Base-by-base conservation (phyloP, 2,329 filamentous ascomycete genomes). In the Juglanconis oblonga region DNA sequence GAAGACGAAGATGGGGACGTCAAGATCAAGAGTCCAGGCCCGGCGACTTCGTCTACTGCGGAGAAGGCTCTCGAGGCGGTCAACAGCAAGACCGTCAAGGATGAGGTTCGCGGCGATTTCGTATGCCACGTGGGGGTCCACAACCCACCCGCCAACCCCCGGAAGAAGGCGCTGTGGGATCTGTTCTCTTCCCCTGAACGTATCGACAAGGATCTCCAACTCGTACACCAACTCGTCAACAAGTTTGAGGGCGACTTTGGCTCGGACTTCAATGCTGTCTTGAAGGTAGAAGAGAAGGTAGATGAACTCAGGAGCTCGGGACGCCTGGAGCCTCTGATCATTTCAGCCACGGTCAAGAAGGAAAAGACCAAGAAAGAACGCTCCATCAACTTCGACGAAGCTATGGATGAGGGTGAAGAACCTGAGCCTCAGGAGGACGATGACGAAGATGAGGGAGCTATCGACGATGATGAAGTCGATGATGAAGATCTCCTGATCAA, bases 71-170 rank as follows among this genome's bases (percentile, higher is more conserved):
- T 97, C 0, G 92, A 95, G 63, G 91, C 92, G n/a, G 89, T 99
- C 68, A 98, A 99, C 69, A 92, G 93, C 67, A 98, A 99, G 79
- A 97, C 92, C 0, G 96, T 99, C 63, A 92, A 96, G 69, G 95
- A 99, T 70, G 89, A 96, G 66, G 87, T 90, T 52, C 89, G 94
- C 55, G 95, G 95, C 45, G 95, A 99, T 72, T 99, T 99, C 73
- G 94, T 94, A 35, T 97, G 95, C 71, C 95, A 99, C 70, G 95
- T 98, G 53, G 95, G 95, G 62, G 90, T 99, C 29, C 95, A 99
- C 74, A 92, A 92, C 63, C 93, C 95, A 4, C 92, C 94, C 2
- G 83, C 84, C 42, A 87, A 92, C 59, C 91, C 92, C 2, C 84
- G 94, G 58, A 97, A 97, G 80, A 98, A 98, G 78, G 94, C 94